These are phyloP conservation scores for Dothideomycetes sp. DNA, from an alignment of 2,329 filamentous ascomycete genomes.

Conservation along the genomic window DNA sequence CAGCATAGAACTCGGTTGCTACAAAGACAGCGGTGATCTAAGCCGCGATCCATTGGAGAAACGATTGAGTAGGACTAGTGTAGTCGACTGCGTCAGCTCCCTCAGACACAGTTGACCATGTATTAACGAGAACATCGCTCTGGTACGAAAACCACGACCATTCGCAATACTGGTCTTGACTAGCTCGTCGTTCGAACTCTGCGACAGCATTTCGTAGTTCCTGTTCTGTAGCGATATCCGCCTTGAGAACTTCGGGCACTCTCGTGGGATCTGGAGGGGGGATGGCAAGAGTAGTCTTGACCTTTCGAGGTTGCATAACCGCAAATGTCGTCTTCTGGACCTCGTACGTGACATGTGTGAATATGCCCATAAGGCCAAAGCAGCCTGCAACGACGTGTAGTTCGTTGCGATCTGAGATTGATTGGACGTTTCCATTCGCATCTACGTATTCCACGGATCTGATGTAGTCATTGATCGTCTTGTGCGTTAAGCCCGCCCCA, in stretches of 20 bases:
- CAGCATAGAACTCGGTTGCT: conserved; percentile 11
- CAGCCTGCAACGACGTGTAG: conserved; percentile 35
- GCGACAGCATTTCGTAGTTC: conserved; percentile 26
- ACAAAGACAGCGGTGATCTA: conserved; percentile 26
- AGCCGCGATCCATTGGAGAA: conserved; percentile 28
- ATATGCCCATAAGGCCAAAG: conserved; percentile 41
- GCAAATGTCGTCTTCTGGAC: conserved; percentile 41
- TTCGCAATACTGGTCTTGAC: conserved; percentile 32
- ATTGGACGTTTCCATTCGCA: conserved; percentile 34
- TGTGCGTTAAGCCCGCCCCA: conserved; percentile 36
- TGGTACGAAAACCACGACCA: conserved; percentile 45
- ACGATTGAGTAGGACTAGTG: conserved; percentile 21
- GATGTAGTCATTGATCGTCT: conserved; percentile 39
- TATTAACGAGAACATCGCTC: conserved; percentile 38
- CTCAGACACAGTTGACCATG: conserved; percentile 29
- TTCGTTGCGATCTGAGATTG: conserved; percentile 30
- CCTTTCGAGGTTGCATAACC: conserved; percentile 35
- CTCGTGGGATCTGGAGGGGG: conserved; percentile 25
- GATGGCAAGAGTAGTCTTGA: conserved; percentile 35
- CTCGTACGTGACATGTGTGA: conserved; percentile 43
- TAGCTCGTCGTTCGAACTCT: conserved; percentile 30
- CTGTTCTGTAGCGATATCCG: conserved; percentile 15
- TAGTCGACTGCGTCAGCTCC: conserved; percentile 28
- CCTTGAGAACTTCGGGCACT: conserved; percentile 28
- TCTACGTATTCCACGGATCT: conserved; percentile 42